These are phyloP conservation scores for Candida nitratophila DNA, from an alignment of 805 yeast species.

Conservation along the genomic window DNA sequence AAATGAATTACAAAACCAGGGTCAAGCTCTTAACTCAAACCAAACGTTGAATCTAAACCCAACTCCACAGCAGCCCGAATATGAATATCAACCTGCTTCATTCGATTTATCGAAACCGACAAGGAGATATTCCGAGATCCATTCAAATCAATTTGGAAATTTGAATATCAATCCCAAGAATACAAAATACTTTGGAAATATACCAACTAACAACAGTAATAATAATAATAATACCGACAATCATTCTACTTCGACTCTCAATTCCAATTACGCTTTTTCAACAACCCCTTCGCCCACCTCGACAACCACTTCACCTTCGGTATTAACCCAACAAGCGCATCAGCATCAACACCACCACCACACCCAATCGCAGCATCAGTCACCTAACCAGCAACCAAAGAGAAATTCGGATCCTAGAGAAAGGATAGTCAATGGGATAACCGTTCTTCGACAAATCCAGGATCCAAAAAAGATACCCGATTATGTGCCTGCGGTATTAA, in stretches of 20 bases:
- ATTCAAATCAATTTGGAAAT: not conserved
- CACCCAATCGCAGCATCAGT: not conserved
- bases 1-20: not conserved
- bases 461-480: constrained; percentile 39
- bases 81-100: constrained; percentile 36
- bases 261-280: not conserved
- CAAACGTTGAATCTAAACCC: not conserved
- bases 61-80: not conserved
- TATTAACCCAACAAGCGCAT: not conserved
- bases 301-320: not conserved
- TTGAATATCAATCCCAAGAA: not conserved
- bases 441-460: constrained; percentile 33
- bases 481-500: constrained; percentile 45
- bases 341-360: not conserved
- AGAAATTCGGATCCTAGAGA: constrained; percentile 3
- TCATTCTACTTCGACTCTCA: not conserved
- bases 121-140: constrained; percentile 25
- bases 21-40: too few relatives aligned
- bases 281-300: not conserved
- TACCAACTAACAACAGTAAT: constrained; percentile 7
- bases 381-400: not conserved
- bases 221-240: not conserved
- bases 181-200: constrained; percentile 4
- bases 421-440: constrained; percentile 3
- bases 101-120: constrained; percentile 37